Evolutionary conservation across 768 basidiomycete genomes (phyloP).

Genomic region (Kwoniella bestiolae): DNA sequence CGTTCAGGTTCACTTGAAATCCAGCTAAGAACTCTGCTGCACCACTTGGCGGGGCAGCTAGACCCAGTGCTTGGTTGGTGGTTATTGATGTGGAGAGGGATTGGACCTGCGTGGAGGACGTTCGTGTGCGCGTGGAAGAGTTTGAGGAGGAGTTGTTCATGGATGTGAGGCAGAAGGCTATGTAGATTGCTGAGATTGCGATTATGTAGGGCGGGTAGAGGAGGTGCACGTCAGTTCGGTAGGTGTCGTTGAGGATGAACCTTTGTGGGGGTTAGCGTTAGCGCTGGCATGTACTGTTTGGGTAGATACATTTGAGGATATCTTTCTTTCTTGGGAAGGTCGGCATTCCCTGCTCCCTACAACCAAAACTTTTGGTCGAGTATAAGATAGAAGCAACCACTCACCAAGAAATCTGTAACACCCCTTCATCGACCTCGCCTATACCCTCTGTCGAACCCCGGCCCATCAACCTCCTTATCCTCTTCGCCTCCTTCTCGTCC

Average conservation of each 20-base stretch:
- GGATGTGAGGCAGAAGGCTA: conserved; percentile 76
- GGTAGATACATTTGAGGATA: too few relatives aligned
- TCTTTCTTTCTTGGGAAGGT: background rate
- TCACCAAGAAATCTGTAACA: conserved; percentile 89
- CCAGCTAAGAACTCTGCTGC: conserved; percentile 71
- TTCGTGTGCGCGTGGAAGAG: conserved; percentile 50
- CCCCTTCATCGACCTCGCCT: conserved; percentile 60
- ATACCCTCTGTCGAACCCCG: conserved; percentile 55
- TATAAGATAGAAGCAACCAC: conserved; percentile 39
- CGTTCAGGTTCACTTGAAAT: conserved; percentile 80
- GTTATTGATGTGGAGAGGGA: conserved; percentile 43
- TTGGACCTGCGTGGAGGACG: conserved; percentile 58
- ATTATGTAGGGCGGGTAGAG: conserved; percentile 93
- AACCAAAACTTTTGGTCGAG: background rate
- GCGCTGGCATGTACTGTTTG: too few relatives aligned
- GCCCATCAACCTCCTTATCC: conserved; percentile 47
- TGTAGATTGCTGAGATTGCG: conserved; percentile 87
- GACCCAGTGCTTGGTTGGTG: conserved; percentile 52
- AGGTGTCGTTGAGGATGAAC: conserved; percentile 97
- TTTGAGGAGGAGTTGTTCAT: conserved; percentile 52
- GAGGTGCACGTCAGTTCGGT: conserved; percentile 89
- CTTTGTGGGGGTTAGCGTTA: too few relatives aligned
- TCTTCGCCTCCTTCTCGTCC: conserved; percentile 40
- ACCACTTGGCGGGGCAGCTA: conserved; percentile 49
- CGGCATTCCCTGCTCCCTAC: too few relatives aligned